These are phyloP conservation scores for Tubosaeta sp. DNA, from an alignment of 768 basidiomycete species.

Conservation along the genomic window DNA sequence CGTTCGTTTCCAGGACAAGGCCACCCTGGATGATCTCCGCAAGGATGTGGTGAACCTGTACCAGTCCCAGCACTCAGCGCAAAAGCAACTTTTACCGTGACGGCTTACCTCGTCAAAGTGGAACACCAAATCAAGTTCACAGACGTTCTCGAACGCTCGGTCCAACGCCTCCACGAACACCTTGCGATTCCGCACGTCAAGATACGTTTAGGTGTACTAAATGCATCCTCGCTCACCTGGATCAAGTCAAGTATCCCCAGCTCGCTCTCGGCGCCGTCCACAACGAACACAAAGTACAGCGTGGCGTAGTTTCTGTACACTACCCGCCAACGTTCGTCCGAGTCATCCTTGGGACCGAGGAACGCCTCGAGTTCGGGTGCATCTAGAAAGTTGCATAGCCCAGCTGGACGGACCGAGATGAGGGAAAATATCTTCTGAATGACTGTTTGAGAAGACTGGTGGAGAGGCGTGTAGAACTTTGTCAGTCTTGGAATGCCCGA, in stretches of 20 bases:
- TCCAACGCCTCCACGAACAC: slow-evolving; percentile 98
- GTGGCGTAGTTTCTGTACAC: slow-evolving; percentile 97
- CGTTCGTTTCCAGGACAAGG: slow-evolving; percentile 91
- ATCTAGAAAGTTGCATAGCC: slow-evolving; percentile 95
- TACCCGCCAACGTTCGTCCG: slow-evolving; percentile 70
- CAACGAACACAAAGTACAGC: slow-evolving; percentile 94
- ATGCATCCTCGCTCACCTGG: slow-evolving; percentile 56
- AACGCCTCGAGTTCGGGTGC: slow-evolving; percentile 81
- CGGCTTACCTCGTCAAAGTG: slow-evolving; percentile 90
- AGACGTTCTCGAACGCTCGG: slow-evolving; percentile 95
- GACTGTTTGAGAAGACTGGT: slow-evolving; percentile 55
- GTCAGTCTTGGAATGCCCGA: slow-evolving; percentile 80
- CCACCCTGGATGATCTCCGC: slow-evolving; percentile 97
- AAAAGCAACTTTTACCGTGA: background rate
- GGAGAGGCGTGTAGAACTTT: slow-evolving; percentile 85
- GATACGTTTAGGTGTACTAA: background rate
- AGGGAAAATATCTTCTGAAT: slow-evolving; percentile 89
- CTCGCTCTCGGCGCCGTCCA: slow-evolving; percentile 95
- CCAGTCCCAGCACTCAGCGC: slow-evolving; percentile 1
- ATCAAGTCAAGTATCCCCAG: slow-evolving; percentile 94
- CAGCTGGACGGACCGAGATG: slow-evolving; percentile 73
- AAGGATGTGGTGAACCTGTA: slow-evolving; percentile 84
- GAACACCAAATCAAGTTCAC: slow-evolving; percentile 96
- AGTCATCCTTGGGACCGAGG: slow-evolving; percentile 48
- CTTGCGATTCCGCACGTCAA: slow-evolving; percentile 26